Evolutionary conservation across 106 monocot species (phyloP).

Genomic region (Platanthera zijinensis): DNA sequence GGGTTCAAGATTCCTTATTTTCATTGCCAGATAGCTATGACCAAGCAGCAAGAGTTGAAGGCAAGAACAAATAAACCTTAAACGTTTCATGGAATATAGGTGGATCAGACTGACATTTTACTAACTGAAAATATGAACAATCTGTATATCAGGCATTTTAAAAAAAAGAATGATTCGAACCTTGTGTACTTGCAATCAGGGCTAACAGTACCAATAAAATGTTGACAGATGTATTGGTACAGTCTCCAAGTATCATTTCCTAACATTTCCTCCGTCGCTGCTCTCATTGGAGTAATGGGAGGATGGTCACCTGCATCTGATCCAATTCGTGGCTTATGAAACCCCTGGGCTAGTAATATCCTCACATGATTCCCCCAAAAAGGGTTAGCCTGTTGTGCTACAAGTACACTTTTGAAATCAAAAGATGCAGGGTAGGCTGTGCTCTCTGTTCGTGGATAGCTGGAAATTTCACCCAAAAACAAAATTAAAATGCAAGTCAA

Average conservation of each 20-base stretch:
- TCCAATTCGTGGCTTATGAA: conserved; percentile 67
- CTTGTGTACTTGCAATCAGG: conserved; percentile 89
- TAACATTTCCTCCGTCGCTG: conserved; percentile 76
- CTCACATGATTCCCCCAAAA: conserved; percentile 62
- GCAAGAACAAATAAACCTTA: not conserved
- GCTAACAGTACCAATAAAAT: conserved; percentile 87
- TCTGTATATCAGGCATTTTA: not conserved
- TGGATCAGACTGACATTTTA: not conserved
- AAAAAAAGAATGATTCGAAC: conserved; percentile 19
- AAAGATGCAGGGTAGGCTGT: conserved; percentile 92
- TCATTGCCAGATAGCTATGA: not conserved
- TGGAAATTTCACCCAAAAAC: conserved; percentile 17
- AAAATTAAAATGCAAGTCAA: not conserved
- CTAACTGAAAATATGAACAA: not conserved
- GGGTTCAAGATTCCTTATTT: not conserved
- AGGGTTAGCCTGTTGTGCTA: conserved; percentile 43
- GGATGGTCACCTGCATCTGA: conserved; percentile 95
- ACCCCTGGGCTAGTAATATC: conserved; percentile 54
- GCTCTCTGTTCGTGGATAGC: conserved; percentile 98
- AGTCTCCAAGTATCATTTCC: conserved; percentile 94
- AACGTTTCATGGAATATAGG: not conserved
- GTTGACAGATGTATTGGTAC: conserved; percentile 89
- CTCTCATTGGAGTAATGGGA: conserved; percentile 89
- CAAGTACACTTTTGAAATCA: conserved; percentile 67
- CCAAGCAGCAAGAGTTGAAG: not conserved